Conservation (phyloP, 345 rosid genomes). For the Psidium guajava region DNA sequence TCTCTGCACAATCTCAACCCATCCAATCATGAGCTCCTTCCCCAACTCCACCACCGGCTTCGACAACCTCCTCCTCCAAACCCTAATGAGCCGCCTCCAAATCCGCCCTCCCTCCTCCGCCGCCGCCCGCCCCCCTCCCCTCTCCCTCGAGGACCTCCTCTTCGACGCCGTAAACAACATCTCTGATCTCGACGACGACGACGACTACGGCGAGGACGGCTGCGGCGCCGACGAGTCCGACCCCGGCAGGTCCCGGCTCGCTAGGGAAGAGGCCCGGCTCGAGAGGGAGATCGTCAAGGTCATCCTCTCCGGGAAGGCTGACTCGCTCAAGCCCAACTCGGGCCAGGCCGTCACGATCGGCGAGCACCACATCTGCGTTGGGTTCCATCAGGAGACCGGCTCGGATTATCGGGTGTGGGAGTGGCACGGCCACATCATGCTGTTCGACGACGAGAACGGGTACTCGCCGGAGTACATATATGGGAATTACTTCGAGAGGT, state of each 20-base stretch:
- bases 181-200: constrained; percentile 31
- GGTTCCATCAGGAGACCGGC: constrained; percentile 67
- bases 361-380: constrained; percentile 88
- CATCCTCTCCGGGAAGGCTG: constrained; percentile 60
- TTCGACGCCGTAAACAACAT: constrained; percentile 35
- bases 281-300: constrained; percentile 73
- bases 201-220: constrained; percentile 14
- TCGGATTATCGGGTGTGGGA: constrained; percentile 97
- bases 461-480: constrained; percentile 86
- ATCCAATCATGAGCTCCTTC: constrained; percentile 14
- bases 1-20: too few relatives aligned
- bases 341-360: constrained; percentile 85
- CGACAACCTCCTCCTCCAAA: constrained; percentile 67
- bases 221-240: constrained; percentile 22
- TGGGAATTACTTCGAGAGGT: constrained; percentile 93
- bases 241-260: constrained; percentile 26
- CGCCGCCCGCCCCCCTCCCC: constrained; percentile 27
- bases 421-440: constrained; percentile 98
- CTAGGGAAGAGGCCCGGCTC: constrained; percentile 71
- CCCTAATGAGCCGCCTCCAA: constrained; percentile 84
- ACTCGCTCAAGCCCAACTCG: constrained; percentile 78
- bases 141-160: constrained; percentile 76
- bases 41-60: constrained; percentile 41
- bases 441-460: constrained; percentile 83
- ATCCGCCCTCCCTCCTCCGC: constrained; percentile 36